phyloP scores from a whole-genome alignment of 1,139 yeast genomes.

The Hanseniaspora sp. region DNA sequence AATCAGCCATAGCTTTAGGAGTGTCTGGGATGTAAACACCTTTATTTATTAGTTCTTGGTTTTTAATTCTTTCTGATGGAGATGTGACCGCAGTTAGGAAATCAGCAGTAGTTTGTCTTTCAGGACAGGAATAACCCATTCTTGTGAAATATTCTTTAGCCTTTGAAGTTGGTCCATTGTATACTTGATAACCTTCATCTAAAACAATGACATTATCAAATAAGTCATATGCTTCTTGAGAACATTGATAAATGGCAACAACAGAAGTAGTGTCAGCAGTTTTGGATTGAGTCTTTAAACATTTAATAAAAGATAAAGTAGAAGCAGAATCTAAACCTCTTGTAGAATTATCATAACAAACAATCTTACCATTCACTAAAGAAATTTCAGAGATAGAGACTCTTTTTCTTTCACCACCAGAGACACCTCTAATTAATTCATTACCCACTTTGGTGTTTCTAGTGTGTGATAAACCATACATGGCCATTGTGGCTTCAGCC shows the following conservation, averaged over 20 bases:
- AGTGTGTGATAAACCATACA: constrained; percentile 36
- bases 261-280: constrained; percentile 50
- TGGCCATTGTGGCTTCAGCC: constrained; percentile 34
- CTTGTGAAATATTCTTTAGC: constrained; percentile 45
- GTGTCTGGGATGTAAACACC: constrained; percentile 62
- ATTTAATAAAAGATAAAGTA: constrained; percentile 61
- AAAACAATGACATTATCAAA: constrained; percentile 65
- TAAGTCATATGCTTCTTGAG: constrained; percentile 62
- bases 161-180: constrained; percentile 32
- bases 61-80: constrained; percentile 26
- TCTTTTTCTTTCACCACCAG: constrained; percentile 37
- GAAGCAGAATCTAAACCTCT: constrained; percentile 69
- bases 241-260: constrained; percentile 46
- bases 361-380: constrained; percentile 50
- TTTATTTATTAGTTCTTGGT: constrained; percentile 26
- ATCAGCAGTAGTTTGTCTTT: constrained; percentile 42
- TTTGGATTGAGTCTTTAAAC: constrained; percentile 53
- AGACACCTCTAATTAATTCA: constrained; percentile 35
- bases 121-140: constrained; percentile 46
- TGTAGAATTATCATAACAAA: constrained; percentile 68
- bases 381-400: constrained; percentile 59
- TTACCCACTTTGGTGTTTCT: constrained; percentile 36
- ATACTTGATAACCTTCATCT: constrained; percentile 37
- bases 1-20: constrained; percentile 55
- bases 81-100: constrained; percentile 41